Conservation (phyloP, 2,329 filamentous ascomycete genomes). For the Ophiocordyceps camponoti-floridani region DNA sequence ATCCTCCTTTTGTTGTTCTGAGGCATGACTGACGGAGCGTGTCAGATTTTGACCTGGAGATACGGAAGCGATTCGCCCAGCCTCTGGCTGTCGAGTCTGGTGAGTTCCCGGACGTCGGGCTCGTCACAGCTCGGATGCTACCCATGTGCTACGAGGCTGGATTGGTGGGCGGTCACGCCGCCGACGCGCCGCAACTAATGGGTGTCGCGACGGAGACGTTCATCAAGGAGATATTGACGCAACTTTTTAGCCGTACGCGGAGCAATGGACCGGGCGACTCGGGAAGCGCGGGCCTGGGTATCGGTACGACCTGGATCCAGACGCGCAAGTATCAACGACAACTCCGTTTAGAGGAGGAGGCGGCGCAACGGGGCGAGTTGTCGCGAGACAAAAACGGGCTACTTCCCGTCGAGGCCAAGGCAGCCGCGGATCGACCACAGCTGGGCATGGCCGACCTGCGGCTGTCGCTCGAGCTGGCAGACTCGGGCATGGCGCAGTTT, state of each 20-base stretch:
- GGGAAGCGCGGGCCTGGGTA: slow-evolving; percentile 43
- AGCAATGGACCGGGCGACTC: slow-evolving; percentile 47
- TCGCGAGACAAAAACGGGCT: slow-evolving; percentile 58
- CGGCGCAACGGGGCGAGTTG: slow-evolving; percentile 54
- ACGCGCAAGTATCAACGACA: slow-evolving; percentile 63
- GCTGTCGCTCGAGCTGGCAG: slow-evolving; percentile 57
- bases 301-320: slow-evolving; percentile 54
- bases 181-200: slow-evolving; percentile 45
- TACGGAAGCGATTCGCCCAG: slow-evolving; percentile 45
- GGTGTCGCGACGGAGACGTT: slow-evolving; percentile 48
- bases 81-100: slow-evolving; percentile 49
- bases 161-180: slow-evolving; percentile 36
- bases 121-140: slow-evolving; percentile 46
- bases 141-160: slow-evolving; percentile 52
- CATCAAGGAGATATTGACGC: slow-evolving; percentile 46
- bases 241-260: slow-evolving; percentile 44
- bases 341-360: slow-evolving; percentile 58
- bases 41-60: slow-evolving; percentile 47
- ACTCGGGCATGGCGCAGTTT: slow-evolving; percentile 60
- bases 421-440: slow-evolving; percentile 51
- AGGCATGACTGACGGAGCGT: slow-evolving; percentile 5
- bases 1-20: background rate
- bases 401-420: slow-evolving; percentile 65
- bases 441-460: slow-evolving; percentile 64
- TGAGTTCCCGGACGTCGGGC: slow-evolving; percentile 48